Conservation (phyloP, 257 asterid genomes). For the Solanum megistacrolobum region DNA sequence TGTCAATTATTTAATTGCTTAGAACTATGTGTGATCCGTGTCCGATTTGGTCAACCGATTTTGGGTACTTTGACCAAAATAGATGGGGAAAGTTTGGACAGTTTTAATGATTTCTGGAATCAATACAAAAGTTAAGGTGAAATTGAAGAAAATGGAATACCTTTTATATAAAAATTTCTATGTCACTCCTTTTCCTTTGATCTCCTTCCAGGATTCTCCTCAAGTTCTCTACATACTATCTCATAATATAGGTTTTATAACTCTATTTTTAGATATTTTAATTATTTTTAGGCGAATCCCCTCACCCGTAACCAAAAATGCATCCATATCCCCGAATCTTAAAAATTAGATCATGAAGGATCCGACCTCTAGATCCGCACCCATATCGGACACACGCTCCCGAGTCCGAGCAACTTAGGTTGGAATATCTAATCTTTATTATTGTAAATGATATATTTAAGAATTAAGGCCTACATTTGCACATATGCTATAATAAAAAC, state of each 20-base stretch:
- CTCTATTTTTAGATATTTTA: not conserved
- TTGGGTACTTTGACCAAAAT: not conserved
- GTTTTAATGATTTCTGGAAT: not conserved
- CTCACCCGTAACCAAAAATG: not conserved
- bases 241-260: not conserved
- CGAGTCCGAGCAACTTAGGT: too few species aligned
- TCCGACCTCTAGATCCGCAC: not conserved
- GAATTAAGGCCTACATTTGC: not conserved
- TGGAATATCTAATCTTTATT: not conserved
- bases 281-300: not conserved
- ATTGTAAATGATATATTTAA: not conserved
- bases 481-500: not conserved
- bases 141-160: not conserved
- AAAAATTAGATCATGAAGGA: not conserved
- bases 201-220: not conserved
- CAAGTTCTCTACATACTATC: not conserved
- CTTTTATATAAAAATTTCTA: not conserved
- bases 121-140: not conserved
- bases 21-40: not conserved
- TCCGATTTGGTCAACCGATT: not conserved
- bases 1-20: conserved; percentile 8
- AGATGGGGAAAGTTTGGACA: not conserved
- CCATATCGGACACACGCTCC: too few species aligned
- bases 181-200: not conserved
- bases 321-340: not conserved